Evolutionary conservation across 108 stramenopile species (phyloP).

Genomic region (Nannochloropsis gaditana): DNA sequence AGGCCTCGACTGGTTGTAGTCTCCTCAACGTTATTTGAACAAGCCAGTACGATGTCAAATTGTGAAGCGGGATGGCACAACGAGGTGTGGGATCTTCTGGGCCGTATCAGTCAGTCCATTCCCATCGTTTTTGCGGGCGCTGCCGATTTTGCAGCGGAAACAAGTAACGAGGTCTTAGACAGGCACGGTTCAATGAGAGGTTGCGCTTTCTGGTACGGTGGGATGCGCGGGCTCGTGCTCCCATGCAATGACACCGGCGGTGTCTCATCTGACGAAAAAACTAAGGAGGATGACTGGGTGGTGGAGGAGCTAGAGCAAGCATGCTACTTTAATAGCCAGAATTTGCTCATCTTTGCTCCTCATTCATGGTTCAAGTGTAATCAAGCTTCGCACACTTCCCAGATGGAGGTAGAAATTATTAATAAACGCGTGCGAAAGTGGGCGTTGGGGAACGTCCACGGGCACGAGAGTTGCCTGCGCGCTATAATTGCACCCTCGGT

Average conservation of each 20-base stretch:
- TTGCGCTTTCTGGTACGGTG: background rate
- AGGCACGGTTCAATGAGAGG: background rate
- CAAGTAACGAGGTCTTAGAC: no score
- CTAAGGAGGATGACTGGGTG: background rate
- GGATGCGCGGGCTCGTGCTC: background rate
- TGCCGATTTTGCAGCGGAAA: no score
- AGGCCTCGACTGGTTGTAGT: slow-evolving; percentile 16
- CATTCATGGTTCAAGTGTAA: background rate
- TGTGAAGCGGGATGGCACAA: background rate
- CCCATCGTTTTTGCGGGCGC: background rate
- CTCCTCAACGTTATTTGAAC: background rate
- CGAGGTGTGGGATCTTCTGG: background rate
- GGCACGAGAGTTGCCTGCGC: background rate
- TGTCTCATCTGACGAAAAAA: background rate
- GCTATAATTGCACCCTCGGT: background rate
- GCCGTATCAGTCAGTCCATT: background rate
- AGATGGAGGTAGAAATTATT: background rate
- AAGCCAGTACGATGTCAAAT: no score
- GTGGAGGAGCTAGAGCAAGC: slow-evolving; percentile 19
- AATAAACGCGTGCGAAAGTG: slow-evolving; percentile 8
- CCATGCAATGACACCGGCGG: background rate
- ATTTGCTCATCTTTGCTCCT: background rate
- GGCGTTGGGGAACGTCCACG: background rate
- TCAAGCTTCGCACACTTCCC: background rate
- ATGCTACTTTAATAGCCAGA: background rate